phyloP scores from a whole-genome alignment of 257 asterid species.

The Parsonsia alboflavescens region DNA sequence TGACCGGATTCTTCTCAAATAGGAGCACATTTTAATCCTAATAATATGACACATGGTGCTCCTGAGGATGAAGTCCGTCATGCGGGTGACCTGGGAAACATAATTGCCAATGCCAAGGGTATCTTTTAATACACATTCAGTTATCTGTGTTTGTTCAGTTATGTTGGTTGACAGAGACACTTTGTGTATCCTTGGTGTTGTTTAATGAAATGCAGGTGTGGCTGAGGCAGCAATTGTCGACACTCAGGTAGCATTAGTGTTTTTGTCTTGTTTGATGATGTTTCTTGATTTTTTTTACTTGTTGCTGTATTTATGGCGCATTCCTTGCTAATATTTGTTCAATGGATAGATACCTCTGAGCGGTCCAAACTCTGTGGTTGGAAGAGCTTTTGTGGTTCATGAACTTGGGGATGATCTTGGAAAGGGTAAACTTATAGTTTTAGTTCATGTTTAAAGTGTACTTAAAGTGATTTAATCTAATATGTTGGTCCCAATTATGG shows the following conservation, averaged over 20 bases:
- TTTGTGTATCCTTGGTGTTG: constrained; percentile 14
- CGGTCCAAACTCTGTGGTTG: constrained; percentile 85
- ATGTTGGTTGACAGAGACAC: not conserved
- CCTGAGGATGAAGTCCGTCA: constrained; percentile 90
- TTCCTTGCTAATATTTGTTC: constrained; percentile 3
- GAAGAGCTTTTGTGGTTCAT: constrained; percentile 95
- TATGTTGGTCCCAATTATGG: not conserved
- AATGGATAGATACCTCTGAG: constrained; percentile 64
- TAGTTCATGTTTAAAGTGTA: not conserved
- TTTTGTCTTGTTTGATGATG: constrained; percentile 9
- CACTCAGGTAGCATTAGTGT: constrained; percentile 46
- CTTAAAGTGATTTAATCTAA: not conserved
- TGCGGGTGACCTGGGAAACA: constrained; percentile 99
- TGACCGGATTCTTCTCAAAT: constrained; percentile 9
- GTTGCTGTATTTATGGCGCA: not conserved
- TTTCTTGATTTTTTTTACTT: not conserved
- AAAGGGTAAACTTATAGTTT: constrained; percentile 54
- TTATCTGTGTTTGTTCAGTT: not conserved
- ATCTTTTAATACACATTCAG: constrained; percentile 11
- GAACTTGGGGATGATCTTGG: constrained; percentile 96
- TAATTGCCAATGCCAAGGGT: constrained; percentile 91
- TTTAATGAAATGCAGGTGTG: constrained; percentile 53
- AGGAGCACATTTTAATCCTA: constrained; percentile 95
- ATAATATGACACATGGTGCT: constrained; percentile 81
- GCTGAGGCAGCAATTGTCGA: constrained; percentile 86